Evolutionary conservation across 1,139 yeast species (phyloP).

Genomic region (Suhomyces panamericanus): DNA sequence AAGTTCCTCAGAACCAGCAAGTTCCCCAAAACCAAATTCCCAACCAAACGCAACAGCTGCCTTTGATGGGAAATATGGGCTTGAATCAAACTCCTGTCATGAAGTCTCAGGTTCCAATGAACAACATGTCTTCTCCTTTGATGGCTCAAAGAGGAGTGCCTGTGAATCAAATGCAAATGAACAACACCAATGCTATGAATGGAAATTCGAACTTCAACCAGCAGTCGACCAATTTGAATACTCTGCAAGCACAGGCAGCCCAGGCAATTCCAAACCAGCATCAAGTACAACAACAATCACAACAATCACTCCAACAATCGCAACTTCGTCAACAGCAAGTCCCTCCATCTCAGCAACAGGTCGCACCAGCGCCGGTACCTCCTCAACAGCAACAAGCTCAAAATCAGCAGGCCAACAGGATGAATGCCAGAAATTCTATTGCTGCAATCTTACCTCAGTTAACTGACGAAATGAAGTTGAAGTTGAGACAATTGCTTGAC

Average conservation of each 20-base stretch:
- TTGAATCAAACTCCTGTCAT: slow-evolving; percentile 20
- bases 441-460: slow-evolving; percentile 37
- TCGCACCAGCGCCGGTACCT: neutral
- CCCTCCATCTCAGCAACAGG: neutral
- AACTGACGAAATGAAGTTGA: slow-evolving; percentile 46
- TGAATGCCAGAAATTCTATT: slow-evolving; percentile 12
- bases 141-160: slow-evolving; percentile 22
- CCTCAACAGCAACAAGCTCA: neutral
- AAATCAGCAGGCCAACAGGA: slow-evolving; percentile 3
- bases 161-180: slow-evolving; percentile 13
- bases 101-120: slow-evolving; percentile 23
- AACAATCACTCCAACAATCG: slow-evolving; percentile 1
- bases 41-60: slow-evolving; percentile 22
- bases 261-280: neutral
- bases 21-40: slow-evolving; percentile 7
- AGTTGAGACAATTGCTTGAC: slow-evolving; percentile 61
- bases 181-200: slow-evolving; percentile 8
- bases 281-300: slow-evolving; percentile 1
- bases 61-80: slow-evolving; percentile 22
- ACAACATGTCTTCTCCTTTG: slow-evolving; percentile 23
- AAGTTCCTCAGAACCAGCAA: slow-evolving; percentile 15
- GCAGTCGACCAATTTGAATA: slow-evolving; percentile 2
- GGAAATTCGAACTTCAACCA: slow-evolving; percentile 7
- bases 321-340: slow-evolving; percentile 1
- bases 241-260: neutral